A percentile compares a stretch with the other conserved stretches of the same genome.
Evolutionary conservation across 1,139 yeast genomes (phyloP).

Genomic region (Pneumocystis jirovecii): DNA sequence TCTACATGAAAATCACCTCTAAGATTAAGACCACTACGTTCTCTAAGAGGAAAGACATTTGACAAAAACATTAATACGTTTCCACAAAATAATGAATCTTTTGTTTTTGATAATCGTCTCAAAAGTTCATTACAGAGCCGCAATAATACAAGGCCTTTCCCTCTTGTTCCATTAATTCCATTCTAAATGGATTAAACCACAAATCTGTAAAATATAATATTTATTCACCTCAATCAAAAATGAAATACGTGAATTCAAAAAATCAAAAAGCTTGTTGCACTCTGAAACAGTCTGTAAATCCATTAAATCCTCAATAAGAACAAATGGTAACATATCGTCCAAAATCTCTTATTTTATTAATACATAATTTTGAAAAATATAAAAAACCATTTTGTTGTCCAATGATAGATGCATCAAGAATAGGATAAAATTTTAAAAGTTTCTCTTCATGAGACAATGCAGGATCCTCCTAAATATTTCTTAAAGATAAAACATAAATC

Average conservation of each 20-base stretch:
- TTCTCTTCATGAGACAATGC: neutral
- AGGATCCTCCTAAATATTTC: neutral
- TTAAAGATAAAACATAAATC: neutral
- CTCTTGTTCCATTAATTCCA: constrained; percentile 22
- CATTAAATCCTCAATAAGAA: constrained; percentile 25
- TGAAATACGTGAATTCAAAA: constrained; percentile 21
- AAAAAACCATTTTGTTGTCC: neutral
- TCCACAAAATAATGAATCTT: constrained; percentile 27
- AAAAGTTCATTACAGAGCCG: constrained; percentile 27
- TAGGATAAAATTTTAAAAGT: neutral
- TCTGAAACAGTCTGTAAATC: constrained; percentile 25
- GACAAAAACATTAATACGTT: constrained; percentile 26
- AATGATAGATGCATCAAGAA: neutral
- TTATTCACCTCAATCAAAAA: constrained; percentile 16
- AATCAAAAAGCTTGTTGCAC: constrained; percentile 27
- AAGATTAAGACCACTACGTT: constrained; percentile 27
- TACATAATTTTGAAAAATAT: neutral
- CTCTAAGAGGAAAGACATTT: constrained; percentile 26
- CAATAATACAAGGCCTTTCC: constrained; percentile 27
- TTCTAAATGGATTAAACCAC: neutral
- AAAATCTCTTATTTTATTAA: neutral
- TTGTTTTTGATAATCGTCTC: constrained; percentile 25
- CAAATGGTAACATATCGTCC: constrained; percentile 14
- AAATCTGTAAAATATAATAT: neutral
- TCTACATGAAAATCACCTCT: constrained; percentile 27